phyloP scores from a whole-genome alignment of 2,329 filamentous ascomycete species.

The Didymellaceae sp. region DNA sequence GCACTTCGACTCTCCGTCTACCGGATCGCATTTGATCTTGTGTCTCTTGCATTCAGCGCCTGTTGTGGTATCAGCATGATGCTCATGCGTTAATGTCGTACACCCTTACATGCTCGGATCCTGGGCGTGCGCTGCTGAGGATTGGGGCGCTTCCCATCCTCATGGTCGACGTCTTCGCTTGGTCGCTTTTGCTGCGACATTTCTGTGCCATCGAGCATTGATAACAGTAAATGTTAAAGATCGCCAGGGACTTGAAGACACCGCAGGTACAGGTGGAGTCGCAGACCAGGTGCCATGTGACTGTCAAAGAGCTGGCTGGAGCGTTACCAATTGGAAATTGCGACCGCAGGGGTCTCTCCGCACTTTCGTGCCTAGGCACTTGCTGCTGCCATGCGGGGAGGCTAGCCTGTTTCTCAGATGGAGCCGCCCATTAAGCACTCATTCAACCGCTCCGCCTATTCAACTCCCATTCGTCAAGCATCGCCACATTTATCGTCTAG shows the following conservation, averaged over 20 bases:
- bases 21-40: slow-evolving; percentile 46
- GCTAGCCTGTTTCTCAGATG: slow-evolving; percentile 4
- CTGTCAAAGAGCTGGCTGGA: slow-evolving; percentile 18
- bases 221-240: slow-evolving; percentile 15
- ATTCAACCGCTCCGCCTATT: slow-evolving; percentile 1
- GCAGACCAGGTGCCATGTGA: slow-evolving; percentile 16
- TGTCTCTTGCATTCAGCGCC: slow-evolving; percentile 45
- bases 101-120: slow-evolving; percentile 37
- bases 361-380: slow-evolving; percentile 5
- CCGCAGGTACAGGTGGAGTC: slow-evolving; percentile 16
- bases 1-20: slow-evolving; percentile 41
- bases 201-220: slow-evolving; percentile 59
- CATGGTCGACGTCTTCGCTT: slow-evolving; percentile 39
- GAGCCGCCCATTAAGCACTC: no score
- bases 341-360: slow-evolving; percentile 11
- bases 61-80: slow-evolving; percentile 16
- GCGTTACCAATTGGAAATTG: slow-evolving; percentile 18
- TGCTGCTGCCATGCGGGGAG: slow-evolving; percentile 7
- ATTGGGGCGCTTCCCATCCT: slow-evolving; percentile 36
- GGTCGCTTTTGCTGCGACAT: slow-evolving; percentile 61
- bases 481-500: neutral
- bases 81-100: neutral
- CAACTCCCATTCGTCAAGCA: neutral
- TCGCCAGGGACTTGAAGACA: slow-evolving; percentile 13
- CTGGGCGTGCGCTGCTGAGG: slow-evolving; percentile 31